Evolutionary conservation across 2,329 filamentous ascomycete species (phyloP), one percentile per base, ranked within the genome.

Genomic region (Fusarium gaditjirri): DNA sequence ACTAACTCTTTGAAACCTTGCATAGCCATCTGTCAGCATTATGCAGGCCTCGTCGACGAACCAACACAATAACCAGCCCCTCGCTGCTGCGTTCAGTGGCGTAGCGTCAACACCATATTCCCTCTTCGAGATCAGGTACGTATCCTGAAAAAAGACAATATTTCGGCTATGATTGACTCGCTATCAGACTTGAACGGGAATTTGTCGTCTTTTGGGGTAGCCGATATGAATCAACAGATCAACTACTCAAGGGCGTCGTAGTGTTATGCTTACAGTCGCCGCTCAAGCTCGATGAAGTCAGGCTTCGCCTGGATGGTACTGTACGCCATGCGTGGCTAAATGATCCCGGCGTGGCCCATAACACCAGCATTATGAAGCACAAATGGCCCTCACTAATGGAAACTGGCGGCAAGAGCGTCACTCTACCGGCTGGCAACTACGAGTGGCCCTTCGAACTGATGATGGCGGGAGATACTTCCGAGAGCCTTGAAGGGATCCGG

Each of bases 401-500:
- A 42, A 77, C 77, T 5, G 82, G 82, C 8, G 85, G 87, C 65
- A 87, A 84, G 76, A 88, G 86, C 70, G 83, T 85, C 56, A 86
- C 86, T 12, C 82, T 95, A 23, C 84, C 87, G 6, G 88, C 91
- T 23, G 92, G 92, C 66, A 95, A 95, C 80, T 94, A 95, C 80
- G 93, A 95, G 79, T 95, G 92, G 83, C 92, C 92, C 0, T 95
- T 95, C 78, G 90, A 94, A 73, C 83, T 91, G 61, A 84, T 92
- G 52, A 83, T 95, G 25, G 87, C 92, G 10, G 93, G 93, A 49
- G 84, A 88, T 74, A 90, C 87, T 7, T 88, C 93, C 14, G 95
- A 98, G 86, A 97, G 93, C 76, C 89, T 99, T 35, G 96, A 98
- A 82, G 95, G 96, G 5, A 85, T 98, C 56, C 87, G 89, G 53